Conservation (phyloP, 805 yeast species). For the Metschnikowia orientalis region DNA sequence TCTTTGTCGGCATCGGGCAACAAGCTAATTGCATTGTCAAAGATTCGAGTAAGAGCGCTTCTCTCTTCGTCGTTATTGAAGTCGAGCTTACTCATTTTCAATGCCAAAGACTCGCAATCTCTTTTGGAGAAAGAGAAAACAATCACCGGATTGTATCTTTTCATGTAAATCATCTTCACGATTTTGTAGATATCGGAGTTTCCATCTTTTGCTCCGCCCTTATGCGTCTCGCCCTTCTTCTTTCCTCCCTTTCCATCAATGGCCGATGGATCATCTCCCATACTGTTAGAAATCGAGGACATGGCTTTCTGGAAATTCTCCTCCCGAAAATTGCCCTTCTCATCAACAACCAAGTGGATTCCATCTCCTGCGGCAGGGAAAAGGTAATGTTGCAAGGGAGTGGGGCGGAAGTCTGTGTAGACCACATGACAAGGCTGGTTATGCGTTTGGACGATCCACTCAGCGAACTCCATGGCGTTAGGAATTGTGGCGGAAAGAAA, state of each 20-base stretch:
- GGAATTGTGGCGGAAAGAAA: constrained; percentile 96
- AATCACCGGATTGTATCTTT: constrained; percentile 95
- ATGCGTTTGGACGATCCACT: constrained; percentile 96
- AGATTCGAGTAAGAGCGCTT: constrained; percentile 83
- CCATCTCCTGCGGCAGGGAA: constrained; percentile 99
- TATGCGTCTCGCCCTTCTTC: constrained; percentile 74
- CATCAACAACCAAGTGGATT: constrained; percentile 95
- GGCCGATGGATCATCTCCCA: constrained; percentile 79
- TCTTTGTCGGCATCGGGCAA: constrained; percentile 89
- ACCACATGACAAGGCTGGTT: constrained; percentile 97
- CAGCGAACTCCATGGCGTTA: constrained; percentile 96
- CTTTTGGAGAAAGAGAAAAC: constrained; percentile 97
- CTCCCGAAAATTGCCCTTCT: constrained; percentile 91
- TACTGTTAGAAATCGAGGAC: constrained; percentile 80
- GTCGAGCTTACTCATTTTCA: constrained; percentile 93
- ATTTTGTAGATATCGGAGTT: constrained; percentile 90
- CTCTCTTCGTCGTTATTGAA: constrained; percentile 93
- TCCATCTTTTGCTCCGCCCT: constrained; percentile 78
- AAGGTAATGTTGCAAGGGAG: constrained; percentile 94
- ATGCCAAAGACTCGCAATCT: constrained; percentile 91
- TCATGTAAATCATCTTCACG: constrained; percentile 96
- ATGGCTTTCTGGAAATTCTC: constrained; percentile 98
- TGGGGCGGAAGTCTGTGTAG: constrained; percentile 97
- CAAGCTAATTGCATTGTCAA: constrained; percentile 81
- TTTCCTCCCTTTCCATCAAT: constrained; percentile 51